Conservation (phyloP, 257 asterid genomes). For the Nemophila menziesii region DNA sequence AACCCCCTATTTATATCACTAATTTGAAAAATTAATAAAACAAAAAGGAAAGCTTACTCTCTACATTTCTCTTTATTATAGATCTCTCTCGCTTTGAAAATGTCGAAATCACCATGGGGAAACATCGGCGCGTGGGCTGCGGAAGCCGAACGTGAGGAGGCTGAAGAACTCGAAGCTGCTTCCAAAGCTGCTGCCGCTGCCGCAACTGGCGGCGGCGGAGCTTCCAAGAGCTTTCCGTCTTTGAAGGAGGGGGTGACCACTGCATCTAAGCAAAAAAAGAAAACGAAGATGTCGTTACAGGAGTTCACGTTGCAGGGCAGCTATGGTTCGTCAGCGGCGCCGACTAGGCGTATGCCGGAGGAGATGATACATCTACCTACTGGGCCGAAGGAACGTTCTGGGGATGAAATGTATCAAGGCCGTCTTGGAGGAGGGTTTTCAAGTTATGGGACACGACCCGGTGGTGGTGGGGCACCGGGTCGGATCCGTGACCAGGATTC, state of each 20-base stretch:
- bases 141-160: conserved; percentile 85
- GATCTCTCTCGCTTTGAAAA: conserved; percentile 6
- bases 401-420: conserved; percentile 59
- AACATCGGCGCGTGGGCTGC: conserved; percentile 93
- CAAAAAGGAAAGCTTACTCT: background rate
- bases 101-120: conserved; percentile 91
- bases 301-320: conserved; percentile 36
- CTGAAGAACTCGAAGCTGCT: conserved; percentile 61
- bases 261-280: conserved; percentile 71
- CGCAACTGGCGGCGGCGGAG: conserved; percentile 10
- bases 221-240: conserved; percentile 36
- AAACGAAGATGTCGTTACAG: conserved; percentile 67
- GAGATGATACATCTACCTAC: conserved; percentile 84
- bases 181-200: conserved; percentile 41
- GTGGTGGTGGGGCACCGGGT: conserved; percentile 23
- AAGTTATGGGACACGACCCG: conserved; percentile 28
- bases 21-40: too few relatives aligned
- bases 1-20: background rate
- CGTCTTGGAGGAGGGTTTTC: conserved; percentile 84
- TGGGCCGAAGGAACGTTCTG: conserved; percentile 75
- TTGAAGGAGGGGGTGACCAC: conserved; percentile 49
- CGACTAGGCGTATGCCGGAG: conserved; percentile 41
- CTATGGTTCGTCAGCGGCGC: conserved; percentile 3
- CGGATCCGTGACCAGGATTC: conserved; percentile 19
- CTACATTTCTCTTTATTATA: background rate